These are phyloP conservation scores for Rhizophagus prolifer DNA, from an alignment of 192 early-diverging fungal species.

Conservation along the genomic window DNA sequence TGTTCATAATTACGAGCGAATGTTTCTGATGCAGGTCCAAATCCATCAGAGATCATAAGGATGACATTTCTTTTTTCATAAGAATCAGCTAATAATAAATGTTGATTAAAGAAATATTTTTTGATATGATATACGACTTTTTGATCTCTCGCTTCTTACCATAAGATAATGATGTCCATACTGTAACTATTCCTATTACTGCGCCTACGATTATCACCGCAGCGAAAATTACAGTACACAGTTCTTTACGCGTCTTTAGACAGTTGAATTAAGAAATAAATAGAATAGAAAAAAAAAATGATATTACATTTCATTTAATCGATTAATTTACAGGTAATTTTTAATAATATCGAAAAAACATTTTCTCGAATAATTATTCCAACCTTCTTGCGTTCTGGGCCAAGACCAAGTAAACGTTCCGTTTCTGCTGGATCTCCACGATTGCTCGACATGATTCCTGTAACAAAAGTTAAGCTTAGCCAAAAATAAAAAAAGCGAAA, in stretches of 20 bases:
- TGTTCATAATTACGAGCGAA: conserved; percentile 83
- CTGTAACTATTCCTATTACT: background rate
- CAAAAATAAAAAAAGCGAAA: too few species aligned
- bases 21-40: conserved; percentile 92
- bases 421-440: background rate
- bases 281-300: background rate
- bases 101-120: background rate
- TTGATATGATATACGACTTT: background rate
- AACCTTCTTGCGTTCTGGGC: background rate
- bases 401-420: background rate
- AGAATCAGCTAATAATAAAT: conserved; percentile 12
- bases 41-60: conserved; percentile 93
- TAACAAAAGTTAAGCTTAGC: too few species aligned
- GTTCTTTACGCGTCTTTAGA: background rate
- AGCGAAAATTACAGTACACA: background rate
- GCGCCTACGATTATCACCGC: background rate
- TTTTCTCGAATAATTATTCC: too few species aligned
- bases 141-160: background rate
- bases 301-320: too few species aligned
- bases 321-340: too few species aligned
- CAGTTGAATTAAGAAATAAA: background rate
- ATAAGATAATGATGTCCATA: background rate
- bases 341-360: too few species aligned
- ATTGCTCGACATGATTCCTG: too few species aligned
- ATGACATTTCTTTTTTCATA: conserved; percentile 72